Percentiles rank a stretch among this genome's conserved stretches.
These are phyloP conservation scores for Erysiphe neolycopersici DNA, from an alignment of 2,329 filamentous ascomycete genomes.

Conservation along the genomic window DNA sequence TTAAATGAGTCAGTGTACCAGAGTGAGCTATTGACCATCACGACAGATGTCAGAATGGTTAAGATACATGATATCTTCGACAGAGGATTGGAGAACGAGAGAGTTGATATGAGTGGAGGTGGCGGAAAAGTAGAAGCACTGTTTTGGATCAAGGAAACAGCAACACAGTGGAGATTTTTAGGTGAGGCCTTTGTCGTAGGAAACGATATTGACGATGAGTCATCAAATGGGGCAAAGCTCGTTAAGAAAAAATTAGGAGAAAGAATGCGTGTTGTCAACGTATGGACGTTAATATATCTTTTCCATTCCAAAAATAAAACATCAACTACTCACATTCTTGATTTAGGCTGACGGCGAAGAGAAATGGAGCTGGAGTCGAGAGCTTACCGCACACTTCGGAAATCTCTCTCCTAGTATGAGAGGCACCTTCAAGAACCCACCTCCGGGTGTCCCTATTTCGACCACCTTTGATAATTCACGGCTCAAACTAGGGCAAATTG, in stretches of 20 bases:
- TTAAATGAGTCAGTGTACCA: constrained; percentile 45
- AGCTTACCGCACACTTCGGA: constrained; percentile 71
- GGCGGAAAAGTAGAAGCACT: constrained; percentile 53
- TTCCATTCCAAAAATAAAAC: not conserved
- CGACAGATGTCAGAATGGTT: constrained; percentile 68
- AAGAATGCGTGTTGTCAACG: constrained; percentile 30
- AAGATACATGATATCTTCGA: constrained; percentile 49
- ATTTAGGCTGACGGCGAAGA: constrained; percentile 9
- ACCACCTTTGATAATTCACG: constrained; percentile 19
- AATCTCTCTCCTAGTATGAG: constrained; percentile 64
- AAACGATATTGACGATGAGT: constrained; percentile 31
- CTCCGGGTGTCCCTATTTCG: constrained; percentile 34
- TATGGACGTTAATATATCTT: not conserved
- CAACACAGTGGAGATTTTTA: constrained; percentile 63
- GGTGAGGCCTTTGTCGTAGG: constrained; percentile 54
- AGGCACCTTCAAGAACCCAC: constrained; percentile 41
- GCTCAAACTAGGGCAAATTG: constrained; percentile 29
- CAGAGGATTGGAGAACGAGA: constrained; percentile 20
- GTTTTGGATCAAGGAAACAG: constrained; percentile 47
- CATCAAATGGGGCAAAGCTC: constrained; percentile 23
- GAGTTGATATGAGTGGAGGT: constrained; percentile 23
- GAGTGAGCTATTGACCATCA: constrained; percentile 58
- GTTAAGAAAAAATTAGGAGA: constrained; percentile 31
- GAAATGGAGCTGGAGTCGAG: constrained; percentile 43
- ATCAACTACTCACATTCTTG: not conserved